These are phyloP conservation scores for Leucocoprinus birnbaumii DNA, from an alignment of 768 basidiomycete genomes.

Conservation along the genomic window DNA sequence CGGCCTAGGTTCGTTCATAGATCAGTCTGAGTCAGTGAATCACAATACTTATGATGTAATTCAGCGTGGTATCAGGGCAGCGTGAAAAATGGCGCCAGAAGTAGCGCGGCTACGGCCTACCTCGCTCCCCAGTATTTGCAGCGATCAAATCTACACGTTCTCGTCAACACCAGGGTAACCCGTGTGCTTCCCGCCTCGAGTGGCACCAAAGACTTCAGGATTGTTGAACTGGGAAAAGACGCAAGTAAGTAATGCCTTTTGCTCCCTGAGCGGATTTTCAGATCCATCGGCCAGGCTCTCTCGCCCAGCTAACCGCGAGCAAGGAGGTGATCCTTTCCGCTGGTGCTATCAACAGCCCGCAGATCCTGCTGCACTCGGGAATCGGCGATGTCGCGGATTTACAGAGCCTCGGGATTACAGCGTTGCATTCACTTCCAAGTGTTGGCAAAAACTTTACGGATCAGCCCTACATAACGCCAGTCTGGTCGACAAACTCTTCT, in stretches of 20 bases:
- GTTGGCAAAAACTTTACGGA: slow-evolving; percentile 28
- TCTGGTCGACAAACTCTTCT: slow-evolving; percentile 26
- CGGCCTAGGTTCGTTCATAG: slow-evolving; percentile 11
- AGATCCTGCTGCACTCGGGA: slow-evolving; percentile 29
- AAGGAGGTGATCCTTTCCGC: slow-evolving; percentile 51
- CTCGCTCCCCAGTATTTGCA: slow-evolving; percentile 17
- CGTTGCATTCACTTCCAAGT: slow-evolving; percentile 22
- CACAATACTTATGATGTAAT: no score
- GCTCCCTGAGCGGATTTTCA: background rate
- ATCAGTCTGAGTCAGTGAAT: background rate
- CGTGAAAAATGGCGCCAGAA: slow-evolving; percentile 16
- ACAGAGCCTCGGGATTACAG: slow-evolving; percentile 17
- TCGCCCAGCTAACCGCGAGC: slow-evolving; percentile 26
- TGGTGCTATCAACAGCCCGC: slow-evolving; percentile 30
- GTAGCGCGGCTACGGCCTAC: slow-evolving; percentile 15
- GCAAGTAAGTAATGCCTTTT: background rate
- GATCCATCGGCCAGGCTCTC: background rate
- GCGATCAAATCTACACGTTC: slow-evolving; percentile 22
- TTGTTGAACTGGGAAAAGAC: slow-evolving; percentile 13
- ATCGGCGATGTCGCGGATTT: slow-evolving; percentile 27
- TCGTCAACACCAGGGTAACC: slow-evolving; percentile 20
- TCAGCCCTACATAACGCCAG: slow-evolving; percentile 19
- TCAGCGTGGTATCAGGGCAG: slow-evolving; percentile 21
- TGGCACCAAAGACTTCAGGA: slow-evolving; percentile 3
- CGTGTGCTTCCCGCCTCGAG: slow-evolving; percentile 11